phyloP scores from a whole-genome alignment of 805 yeast species.

The Yamadazyma sp. region DNA sequence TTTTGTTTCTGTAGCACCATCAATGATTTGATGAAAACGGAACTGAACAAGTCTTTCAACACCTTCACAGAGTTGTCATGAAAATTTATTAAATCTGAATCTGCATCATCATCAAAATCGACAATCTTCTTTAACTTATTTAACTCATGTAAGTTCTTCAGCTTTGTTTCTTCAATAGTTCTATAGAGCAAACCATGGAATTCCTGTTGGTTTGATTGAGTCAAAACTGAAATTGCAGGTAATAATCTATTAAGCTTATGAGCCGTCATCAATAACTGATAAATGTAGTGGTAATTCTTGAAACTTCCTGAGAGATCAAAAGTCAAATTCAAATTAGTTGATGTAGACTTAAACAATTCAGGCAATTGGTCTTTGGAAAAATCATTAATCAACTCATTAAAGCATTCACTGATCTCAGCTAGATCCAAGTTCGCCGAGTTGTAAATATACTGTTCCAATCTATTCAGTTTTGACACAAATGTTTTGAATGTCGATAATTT shows the following conservation, averaged over 20 bases:
- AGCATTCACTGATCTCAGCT: conserved; percentile 45
- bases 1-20: conserved; percentile 70
- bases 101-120: conserved; percentile 25
- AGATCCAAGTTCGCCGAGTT: conserved; percentile 60
- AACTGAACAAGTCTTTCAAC: conserved; percentile 68
- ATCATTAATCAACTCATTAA: conserved; percentile 29
- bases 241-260: conserved; percentile 61
- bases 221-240: conserved; percentile 53
- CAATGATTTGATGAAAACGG: conserved; percentile 62
- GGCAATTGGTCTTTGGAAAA: conserved; percentile 33
- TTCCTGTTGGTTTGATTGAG: conserved; percentile 59
- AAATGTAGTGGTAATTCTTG: conserved; percentile 40
- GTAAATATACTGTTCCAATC: conserved; percentile 54
- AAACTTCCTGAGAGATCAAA: conserved; percentile 21
- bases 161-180: conserved; percentile 63
- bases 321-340: conserved; percentile 20
- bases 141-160: conserved; percentile 45
- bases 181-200: conserved; percentile 60
- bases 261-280: conserved; percentile 54
- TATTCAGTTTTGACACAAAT: conserved; percentile 32
- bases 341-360: conserved; percentile 17
- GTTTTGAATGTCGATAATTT: conserved; percentile 36
- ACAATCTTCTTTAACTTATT: conserved; percentile 30
- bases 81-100: conserved; percentile 25
- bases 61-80: conserved; percentile 54